phyloP scores from a whole-genome alignment of 208 protist genomes.

The Trypanosoma melophagium region DNA sequence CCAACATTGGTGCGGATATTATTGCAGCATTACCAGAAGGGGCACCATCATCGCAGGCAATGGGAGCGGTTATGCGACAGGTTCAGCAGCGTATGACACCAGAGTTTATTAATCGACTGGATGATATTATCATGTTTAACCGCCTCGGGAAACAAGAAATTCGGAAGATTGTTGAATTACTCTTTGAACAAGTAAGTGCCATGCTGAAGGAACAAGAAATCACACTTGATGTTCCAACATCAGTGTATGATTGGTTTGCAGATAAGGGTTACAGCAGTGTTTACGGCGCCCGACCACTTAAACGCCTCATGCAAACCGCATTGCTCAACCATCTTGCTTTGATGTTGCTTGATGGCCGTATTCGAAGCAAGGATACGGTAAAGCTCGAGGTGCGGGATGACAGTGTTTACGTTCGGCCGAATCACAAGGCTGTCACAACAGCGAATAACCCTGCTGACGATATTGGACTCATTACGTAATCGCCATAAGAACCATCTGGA shows the following conservation, averaged over 20 bases:
- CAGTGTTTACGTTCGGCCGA: conserved; percentile 53
- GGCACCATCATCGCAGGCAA: conserved; percentile 43
- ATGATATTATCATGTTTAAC: conserved; percentile 98
- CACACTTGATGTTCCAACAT: conserved; percentile 49
- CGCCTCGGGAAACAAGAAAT: conserved; percentile 84
- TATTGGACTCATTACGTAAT: conserved; percentile 18
- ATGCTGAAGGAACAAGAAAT: conserved; percentile 91
- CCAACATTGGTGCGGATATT: conserved; percentile 93
- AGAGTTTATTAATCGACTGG: conserved; percentile 98
- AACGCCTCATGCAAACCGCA: conserved; percentile 91
- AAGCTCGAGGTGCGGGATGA: conserved; percentile 46
- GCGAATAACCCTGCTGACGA: conserved; percentile 34
- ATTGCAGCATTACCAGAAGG: conserved; percentile 78
- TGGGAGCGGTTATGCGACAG: conserved; percentile 83
- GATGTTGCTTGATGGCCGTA: conserved; percentile 81
- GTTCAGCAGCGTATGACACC: conserved; percentile 92
- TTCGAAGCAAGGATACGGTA: conserved; percentile 75
- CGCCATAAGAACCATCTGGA: background rate
- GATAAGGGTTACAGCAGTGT: conserved; percentile 87
- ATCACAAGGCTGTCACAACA: conserved; percentile 47
- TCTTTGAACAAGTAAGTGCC: conserved; percentile 70
- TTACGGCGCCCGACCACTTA: conserved; percentile 95
- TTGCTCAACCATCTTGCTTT: conserved; percentile 92
- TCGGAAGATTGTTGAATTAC: conserved; percentile 88
- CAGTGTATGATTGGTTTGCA: conserved; percentile 84